These are phyloP conservation scores for Teratosphaeria gauchensis DNA, from an alignment of 2,329 filamentous ascomycete genomes.

Conservation along the genomic window DNA sequence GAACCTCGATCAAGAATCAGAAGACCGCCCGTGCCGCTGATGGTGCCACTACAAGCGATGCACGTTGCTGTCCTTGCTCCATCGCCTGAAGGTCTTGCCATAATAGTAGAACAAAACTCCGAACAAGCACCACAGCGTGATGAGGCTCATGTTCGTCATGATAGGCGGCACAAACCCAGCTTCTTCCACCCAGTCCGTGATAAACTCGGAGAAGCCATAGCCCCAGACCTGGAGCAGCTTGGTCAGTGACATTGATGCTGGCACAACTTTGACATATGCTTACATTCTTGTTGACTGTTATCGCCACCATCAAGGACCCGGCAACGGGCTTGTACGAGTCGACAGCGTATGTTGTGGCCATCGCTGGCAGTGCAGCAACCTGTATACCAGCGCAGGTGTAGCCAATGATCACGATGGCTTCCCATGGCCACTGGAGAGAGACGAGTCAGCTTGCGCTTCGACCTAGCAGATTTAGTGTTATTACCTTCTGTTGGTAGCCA, in stretches of 20 bases:
- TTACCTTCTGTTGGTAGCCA: constrained; percentile 14
- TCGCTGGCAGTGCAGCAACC: constrained; percentile 51
- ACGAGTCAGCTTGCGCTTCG: not conserved
- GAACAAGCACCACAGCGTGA: constrained; percentile 44
- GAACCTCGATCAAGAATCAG: too few relatives aligned
- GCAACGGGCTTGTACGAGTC: constrained; percentile 57
- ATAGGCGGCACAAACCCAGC: constrained; percentile 33
- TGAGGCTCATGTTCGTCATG: constrained; percentile 50
- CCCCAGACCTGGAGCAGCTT: constrained; percentile 36
- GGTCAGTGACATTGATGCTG: not conserved
- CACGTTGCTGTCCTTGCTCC: constrained; percentile 46
- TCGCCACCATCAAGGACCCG: constrained; percentile 49
- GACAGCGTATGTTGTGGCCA: constrained; percentile 50
- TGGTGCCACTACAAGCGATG: constrained; percentile 36
- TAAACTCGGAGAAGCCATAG: constrained; percentile 42
- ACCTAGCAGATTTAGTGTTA: not conserved
- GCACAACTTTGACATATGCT: not conserved
- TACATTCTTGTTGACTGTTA: constrained; percentile 56
- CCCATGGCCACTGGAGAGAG: constrained; percentile 37
- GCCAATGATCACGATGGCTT: constrained; percentile 48
- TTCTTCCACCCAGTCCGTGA: constrained; percentile 32
- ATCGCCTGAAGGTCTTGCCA: constrained; percentile 49
- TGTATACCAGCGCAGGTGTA: constrained; percentile 49
- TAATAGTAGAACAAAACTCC: constrained; percentile 48
- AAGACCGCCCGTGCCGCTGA: too few relatives aligned